These are phyloP conservation scores for Raphanus hybrid DNA, from an alignment of 441 rosid species.

Conservation along the genomic window DNA sequence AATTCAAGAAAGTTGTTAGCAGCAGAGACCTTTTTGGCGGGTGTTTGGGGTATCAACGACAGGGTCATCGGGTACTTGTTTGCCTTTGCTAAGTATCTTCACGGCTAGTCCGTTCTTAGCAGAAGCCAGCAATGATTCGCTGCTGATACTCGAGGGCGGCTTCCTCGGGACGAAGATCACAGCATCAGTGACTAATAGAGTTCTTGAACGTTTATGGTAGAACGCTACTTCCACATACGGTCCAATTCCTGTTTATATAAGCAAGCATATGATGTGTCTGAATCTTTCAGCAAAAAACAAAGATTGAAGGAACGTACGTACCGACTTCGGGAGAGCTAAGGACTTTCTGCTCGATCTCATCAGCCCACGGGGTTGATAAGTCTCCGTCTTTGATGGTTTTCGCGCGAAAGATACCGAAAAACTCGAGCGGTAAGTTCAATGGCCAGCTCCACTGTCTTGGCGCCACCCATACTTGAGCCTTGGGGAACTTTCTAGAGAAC, in stretches of 20 bases:
- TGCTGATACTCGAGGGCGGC: slow-evolving; percentile 86
- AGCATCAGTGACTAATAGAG: slow-evolving; percentile 88
- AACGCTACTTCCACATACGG: slow-evolving; percentile 96
- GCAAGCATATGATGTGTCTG: neutral
- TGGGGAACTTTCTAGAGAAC: slow-evolving; percentile 92
- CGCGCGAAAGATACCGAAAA: slow-evolving; percentile 91
- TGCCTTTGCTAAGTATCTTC: slow-evolving; percentile 91
- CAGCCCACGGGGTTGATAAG: slow-evolving; percentile 83
- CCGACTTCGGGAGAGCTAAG: slow-evolving; percentile 98
- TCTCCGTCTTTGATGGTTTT: slow-evolving; percentile 76
- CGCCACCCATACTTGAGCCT: slow-evolving; percentile 94
- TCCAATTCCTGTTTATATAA: slow-evolving; percentile 69
- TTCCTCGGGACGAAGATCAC: slow-evolving; percentile 82
- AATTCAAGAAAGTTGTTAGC: neutral
- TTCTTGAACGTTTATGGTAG: slow-evolving; percentile 86
- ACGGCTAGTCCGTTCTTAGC: slow-evolving; percentile 97
- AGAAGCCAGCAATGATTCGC: slow-evolving; percentile 79
- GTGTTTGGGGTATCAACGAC: slow-evolving; percentile 71
- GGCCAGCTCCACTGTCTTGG: slow-evolving; percentile 99
- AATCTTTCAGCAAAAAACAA: slow-evolving; percentile 14
- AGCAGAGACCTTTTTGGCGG: slow-evolving; percentile 71
- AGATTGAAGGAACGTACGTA: slow-evolving; percentile 32
- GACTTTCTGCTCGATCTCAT: slow-evolving; percentile 92
- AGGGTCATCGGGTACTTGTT: slow-evolving; percentile 81
- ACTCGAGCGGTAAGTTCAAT: slow-evolving; percentile 87